These are phyloP conservation scores for Cucurbita moschata DNA, from an alignment of 306 rosid genomes.

Conservation along the genomic window DNA sequence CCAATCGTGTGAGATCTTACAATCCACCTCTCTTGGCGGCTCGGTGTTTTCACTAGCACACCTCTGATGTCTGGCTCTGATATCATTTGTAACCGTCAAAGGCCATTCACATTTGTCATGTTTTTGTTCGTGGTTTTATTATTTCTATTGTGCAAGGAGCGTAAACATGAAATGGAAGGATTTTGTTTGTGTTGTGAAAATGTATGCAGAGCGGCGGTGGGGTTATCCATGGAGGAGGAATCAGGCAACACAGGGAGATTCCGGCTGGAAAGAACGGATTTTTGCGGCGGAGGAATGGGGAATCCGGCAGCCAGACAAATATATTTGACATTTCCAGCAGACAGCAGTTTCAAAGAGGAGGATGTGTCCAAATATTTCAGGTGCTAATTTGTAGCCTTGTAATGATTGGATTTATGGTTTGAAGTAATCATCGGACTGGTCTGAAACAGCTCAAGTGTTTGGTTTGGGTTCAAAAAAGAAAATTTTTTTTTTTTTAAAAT, in stretches of 20 bases:
- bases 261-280: conserved; percentile 57
- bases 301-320: conserved; percentile 87
- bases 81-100: too few relatives aligned
- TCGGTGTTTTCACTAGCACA: too few relatives aligned
- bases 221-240: conserved; percentile 75
- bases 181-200: neutral
- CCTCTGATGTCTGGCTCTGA: too few relatives aligned
- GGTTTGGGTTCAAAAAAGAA: neutral
- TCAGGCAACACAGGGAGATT: conserved; percentile 55
- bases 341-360: conserved; percentile 90
- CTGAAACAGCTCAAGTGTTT: neutral
- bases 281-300: conserved; percentile 49
- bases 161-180: too few relatives aligned
- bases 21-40: too few relatives aligned
- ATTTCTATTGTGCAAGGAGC: too few relatives aligned
- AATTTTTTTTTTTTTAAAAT: neutral
- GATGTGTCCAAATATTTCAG: conserved; percentile 92
- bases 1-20: too few relatives aligned
- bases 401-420: neutral
- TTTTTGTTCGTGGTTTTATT: too few relatives aligned
- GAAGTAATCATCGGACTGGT: neutral
- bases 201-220: conserved; percentile 58
- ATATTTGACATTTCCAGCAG: conserved; percentile 92
- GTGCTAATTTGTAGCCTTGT: conserved; percentile 14
- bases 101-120: too few relatives aligned